These are phyloP conservation scores for Candida manassasensis DNA, from an alignment of 805 yeast genomes.

Conservation along the genomic window DNA sequence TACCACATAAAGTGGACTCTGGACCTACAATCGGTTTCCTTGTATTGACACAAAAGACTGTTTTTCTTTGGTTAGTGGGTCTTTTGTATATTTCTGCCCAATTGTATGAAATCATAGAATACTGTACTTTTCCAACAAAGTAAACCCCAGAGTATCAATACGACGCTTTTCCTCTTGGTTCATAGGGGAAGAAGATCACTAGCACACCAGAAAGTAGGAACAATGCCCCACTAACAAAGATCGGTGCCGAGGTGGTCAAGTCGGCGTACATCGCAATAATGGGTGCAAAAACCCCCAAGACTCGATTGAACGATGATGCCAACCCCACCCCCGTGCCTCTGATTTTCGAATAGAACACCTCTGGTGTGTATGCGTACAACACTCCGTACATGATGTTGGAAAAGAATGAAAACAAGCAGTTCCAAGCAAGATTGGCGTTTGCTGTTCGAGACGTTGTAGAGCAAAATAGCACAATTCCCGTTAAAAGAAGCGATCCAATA, in stretches of 20 bases:
- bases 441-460: slow-evolving; percentile 58
- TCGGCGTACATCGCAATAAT: slow-evolving; percentile 52
- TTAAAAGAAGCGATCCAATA: slow-evolving; percentile 45
- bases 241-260: slow-evolving; percentile 52
- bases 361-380: slow-evolving; percentile 64
- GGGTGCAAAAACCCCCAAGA: slow-evolving; percentile 55
- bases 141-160: too few relatives aligned
- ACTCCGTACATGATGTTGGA: slow-evolving; percentile 56
- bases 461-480: slow-evolving; percentile 57
- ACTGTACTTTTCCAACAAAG: too few relatives aligned
- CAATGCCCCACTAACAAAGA: slow-evolving; percentile 56
- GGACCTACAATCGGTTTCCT: too few relatives aligned
- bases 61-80: too few relatives aligned
- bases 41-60: too few relatives aligned
- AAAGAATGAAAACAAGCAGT: slow-evolving; percentile 42
- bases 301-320: slow-evolving; percentile 50
- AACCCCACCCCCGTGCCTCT: slow-evolving; percentile 59
- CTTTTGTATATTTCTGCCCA: too few relatives aligned
- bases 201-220: slow-evolving; percentile 42
- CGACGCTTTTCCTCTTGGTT: slow-evolving; percentile 19
- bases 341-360: slow-evolving; percentile 46
- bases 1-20: too few relatives aligned
- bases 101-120: too few relatives aligned
- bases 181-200: slow-evolving; percentile 25
- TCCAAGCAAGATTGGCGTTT: slow-evolving; percentile 41